These are phyloP conservation scores for Lodderomyces beijingensis DNA, from an alignment of 1,139 yeast species.

Conservation along the genomic window DNA sequence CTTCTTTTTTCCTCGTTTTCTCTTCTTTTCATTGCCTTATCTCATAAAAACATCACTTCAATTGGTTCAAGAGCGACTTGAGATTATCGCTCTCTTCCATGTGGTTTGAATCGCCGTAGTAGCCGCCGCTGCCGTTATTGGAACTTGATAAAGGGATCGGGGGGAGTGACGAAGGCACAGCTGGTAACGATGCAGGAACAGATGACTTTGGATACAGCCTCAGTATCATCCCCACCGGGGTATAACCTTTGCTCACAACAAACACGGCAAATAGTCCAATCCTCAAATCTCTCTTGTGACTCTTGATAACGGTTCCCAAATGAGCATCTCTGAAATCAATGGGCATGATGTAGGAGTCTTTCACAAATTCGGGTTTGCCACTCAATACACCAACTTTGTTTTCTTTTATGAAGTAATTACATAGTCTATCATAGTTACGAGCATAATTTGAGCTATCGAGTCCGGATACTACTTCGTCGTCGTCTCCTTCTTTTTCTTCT, in stretches of 20 bases:
- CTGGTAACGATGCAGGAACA: background rate
- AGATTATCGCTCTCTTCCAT: slow-evolving; percentile 2
- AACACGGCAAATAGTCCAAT: slow-evolving; percentile 42
- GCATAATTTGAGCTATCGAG: slow-evolving; percentile 1
- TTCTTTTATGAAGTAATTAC: slow-evolving; percentile 46
- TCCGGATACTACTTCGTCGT: background rate
- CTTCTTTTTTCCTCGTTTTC: no score
- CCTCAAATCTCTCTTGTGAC: slow-evolving; percentile 13
- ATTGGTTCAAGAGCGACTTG: slow-evolving; percentile 3
- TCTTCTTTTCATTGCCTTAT: no score
- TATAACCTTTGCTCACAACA: slow-evolving; percentile 44
- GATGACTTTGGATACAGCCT: background rate
- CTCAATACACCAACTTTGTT: slow-evolving; percentile 62
- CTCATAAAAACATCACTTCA: no score
- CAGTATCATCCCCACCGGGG: no score
- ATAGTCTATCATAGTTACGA: slow-evolving; percentile 42
- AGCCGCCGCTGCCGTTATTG: background rate
- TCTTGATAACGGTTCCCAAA: slow-evolving; percentile 26
- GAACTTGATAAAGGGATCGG: background rate
- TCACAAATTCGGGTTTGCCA: slow-evolving; percentile 46
- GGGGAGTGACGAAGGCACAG: background rate
- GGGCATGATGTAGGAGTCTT: slow-evolving; percentile 63
- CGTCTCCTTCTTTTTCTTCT: no score
- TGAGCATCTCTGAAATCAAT: slow-evolving; percentile 26
- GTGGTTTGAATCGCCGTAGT: background rate